A percentile compares a stretch with the other conserved stretches of the same genome.
Evolutionary conservation across 306 rosid genomes (phyloP).

Genomic region (Casuarina cunninghamiana): DNA sequence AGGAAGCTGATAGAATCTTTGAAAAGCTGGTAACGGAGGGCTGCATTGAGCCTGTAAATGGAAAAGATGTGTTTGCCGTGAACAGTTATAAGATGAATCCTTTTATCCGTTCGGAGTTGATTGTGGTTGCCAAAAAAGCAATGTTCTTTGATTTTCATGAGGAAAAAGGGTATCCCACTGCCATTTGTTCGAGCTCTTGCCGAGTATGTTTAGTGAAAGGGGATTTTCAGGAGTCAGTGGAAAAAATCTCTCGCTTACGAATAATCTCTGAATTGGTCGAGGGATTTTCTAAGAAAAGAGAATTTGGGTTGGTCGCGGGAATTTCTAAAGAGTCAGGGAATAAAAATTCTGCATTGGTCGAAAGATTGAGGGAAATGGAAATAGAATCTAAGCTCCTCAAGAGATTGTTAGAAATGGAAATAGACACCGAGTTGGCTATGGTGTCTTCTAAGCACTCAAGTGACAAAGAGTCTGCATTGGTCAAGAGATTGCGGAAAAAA

Average conservation of each 20-base stretch:
- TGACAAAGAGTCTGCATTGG: too few species aligned
- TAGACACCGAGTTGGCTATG: too few species aligned
- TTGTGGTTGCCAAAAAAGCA: slow-evolving; percentile 1
- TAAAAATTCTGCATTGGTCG: too few species aligned
- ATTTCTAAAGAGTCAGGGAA: too few species aligned
- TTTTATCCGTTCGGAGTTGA: slow-evolving; percentile 30
- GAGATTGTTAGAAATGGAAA: too few species aligned
- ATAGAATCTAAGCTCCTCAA: too few species aligned
- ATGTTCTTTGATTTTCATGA: slow-evolving; percentile 18
- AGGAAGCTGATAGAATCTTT: slow-evolving; percentile 11
- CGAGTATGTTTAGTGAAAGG: slow-evolving; percentile 17
- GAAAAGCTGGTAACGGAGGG: slow-evolving; percentile 16
- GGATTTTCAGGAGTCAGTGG: background rate
- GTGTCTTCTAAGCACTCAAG: too few species aligned
- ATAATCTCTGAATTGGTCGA: too few species aligned
- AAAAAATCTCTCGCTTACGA: background rate
- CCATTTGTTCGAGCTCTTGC: background rate
- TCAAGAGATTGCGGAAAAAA: too few species aligned
- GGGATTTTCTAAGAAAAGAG: too few species aligned
- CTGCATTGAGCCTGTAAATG: slow-evolving; percentile 23
- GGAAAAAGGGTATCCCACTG: slow-evolving; percentile 11
- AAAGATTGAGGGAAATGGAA: too few species aligned
- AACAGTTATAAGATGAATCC: slow-evolving; percentile 26
- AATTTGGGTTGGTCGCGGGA: too few species aligned
- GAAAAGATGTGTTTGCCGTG: background rate